Conservation (phyloP, 306 rosid genomes). For the Pterocarpus macrocarpus region DNA sequence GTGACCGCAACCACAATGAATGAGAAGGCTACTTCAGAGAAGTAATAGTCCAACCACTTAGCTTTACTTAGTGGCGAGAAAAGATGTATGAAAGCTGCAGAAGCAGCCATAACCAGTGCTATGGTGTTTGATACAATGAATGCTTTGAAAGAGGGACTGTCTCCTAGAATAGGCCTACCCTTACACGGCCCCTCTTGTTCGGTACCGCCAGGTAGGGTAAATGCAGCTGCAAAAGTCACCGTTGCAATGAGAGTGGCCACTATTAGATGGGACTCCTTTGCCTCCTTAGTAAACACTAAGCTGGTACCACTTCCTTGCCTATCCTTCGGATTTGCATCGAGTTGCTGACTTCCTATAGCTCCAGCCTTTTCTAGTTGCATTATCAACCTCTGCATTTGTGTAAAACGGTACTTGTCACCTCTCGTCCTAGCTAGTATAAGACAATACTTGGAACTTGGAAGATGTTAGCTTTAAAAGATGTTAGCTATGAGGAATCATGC, state of each 20-base stretch:
- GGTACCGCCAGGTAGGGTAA: slow-evolving; percentile 32
- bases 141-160: slow-evolving; percentile 18
- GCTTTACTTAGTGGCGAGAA: neutral
- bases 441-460: too few relatives aligned
- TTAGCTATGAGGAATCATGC: too few relatives aligned
- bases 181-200: neutral
- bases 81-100: neutral
- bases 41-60: neutral
- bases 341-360: neutral
- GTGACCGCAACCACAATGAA: neutral
- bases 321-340: too few relatives aligned
- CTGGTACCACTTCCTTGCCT: neutral
- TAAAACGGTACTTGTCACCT: too few relatives aligned
- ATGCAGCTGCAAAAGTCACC: slow-evolving; percentile 32
- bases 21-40: neutral
- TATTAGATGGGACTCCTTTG: neutral
- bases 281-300: neutral
- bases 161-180: slow-evolving; percentile 14
- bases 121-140: slow-evolving; percentile 15
- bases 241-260: slow-evolving; percentile 44
- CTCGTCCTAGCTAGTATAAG: too few relatives aligned
- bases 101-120: slow-evolving; percentile 19
- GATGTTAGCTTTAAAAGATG: too few relatives aligned
- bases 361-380: neutral
- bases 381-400: neutral